Conservation (phyloP, 768 basidiomycete genomes). For the Pleurotus salmoneostramineus region DNA sequence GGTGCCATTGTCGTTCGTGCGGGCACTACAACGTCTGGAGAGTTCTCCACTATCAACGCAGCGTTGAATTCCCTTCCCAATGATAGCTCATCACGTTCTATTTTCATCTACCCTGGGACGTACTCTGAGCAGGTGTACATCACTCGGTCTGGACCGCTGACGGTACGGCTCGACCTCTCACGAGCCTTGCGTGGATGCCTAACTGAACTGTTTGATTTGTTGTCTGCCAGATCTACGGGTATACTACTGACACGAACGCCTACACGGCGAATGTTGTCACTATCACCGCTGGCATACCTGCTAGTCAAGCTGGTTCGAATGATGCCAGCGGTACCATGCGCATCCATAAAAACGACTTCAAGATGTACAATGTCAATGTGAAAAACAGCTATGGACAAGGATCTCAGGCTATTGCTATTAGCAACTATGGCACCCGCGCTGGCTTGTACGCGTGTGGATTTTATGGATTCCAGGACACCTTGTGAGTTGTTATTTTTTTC, state of each 20-base stretch:
- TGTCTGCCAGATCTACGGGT: slow-evolving; percentile 34
- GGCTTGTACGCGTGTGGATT: slow-evolving; percentile 44
- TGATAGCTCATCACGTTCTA: slow-evolving; percentile 30
- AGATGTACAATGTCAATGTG: slow-evolving; percentile 47
- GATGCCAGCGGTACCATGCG: slow-evolving; percentile 46
- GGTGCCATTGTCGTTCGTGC: slow-evolving; percentile 39
- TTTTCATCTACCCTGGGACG: slow-evolving; percentile 47
- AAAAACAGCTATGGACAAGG: slow-evolving; percentile 42
- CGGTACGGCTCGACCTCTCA: slow-evolving; percentile 17
- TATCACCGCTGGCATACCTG: slow-evolving; percentile 31
- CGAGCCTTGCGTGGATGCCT: neutral
- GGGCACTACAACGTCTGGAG: slow-evolving; percentile 33
- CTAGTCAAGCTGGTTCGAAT: slow-evolving; percentile 35
- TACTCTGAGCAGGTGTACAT: slow-evolving; percentile 43
- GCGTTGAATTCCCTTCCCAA: slow-evolving; percentile 39
- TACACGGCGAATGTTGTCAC: slow-evolving; percentile 37
- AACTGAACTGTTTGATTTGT: neutral
- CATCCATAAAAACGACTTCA: slow-evolving; percentile 43
- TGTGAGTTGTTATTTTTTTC: slow-evolving; percentile 20
- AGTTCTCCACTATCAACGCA: slow-evolving; percentile 33
- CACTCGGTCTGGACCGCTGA: slow-evolving; percentile 39
- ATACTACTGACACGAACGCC: slow-evolving; percentile 33
- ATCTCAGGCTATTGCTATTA: slow-evolving; percentile 45
- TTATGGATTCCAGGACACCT: slow-evolving; percentile 45
- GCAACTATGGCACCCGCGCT: slow-evolving; percentile 42